Evolutionary conservation across 2,329 filamentous ascomycete species (phyloP), one percentile per base, ranked within the genome.

Genomic region (Curvularia eragrostidis): DNA sequence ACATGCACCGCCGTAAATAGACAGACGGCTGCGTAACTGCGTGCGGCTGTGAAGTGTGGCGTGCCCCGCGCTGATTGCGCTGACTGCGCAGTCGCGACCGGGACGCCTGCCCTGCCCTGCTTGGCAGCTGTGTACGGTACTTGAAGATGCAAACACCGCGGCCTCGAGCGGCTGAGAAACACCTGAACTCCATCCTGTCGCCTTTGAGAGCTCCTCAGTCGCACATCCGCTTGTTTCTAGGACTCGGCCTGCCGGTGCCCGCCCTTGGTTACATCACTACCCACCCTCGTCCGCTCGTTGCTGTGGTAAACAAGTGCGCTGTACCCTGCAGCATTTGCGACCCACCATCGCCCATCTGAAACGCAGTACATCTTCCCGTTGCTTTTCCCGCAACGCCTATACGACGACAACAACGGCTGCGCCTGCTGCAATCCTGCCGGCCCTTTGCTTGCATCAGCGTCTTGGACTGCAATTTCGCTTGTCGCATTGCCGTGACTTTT

Each of bases 241-340:
- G 39, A 34, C 26, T 38, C 28, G 48, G 44, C 18, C 54, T 48
- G 34, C 38, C 34, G 34, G 26, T 18, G 28, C 19, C 26, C 54
- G 28, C 53, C 18, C 42, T 52, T 59, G 42, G 46, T 52, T 59
- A 47, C 58, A 56, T 58, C 56, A 58, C 44, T 43, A 32, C 51
- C 52, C 51, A 38, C 48, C 56, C 46, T 52, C 55, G 58, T 62
- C 70, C 48, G 54, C 58, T 41, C 60, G 70, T 74, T 73, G 69
- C 70, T 67, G 62, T 59, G 60, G 70, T 69, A 73, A 74, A 73
- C 71, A 71, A 72, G 59, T 56, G 57, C 56, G 36, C 60, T 63
- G 57, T 48, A 52, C 55, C 50, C 53, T 52, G 48, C 32, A 46
- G 30, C 48, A 21, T 15, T 43, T 58, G 58, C 55, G 61, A 63